phyloP scores from a whole-genome alignment of 495 filamentous ascomycete species.

The Penicillium soppii region DNA sequence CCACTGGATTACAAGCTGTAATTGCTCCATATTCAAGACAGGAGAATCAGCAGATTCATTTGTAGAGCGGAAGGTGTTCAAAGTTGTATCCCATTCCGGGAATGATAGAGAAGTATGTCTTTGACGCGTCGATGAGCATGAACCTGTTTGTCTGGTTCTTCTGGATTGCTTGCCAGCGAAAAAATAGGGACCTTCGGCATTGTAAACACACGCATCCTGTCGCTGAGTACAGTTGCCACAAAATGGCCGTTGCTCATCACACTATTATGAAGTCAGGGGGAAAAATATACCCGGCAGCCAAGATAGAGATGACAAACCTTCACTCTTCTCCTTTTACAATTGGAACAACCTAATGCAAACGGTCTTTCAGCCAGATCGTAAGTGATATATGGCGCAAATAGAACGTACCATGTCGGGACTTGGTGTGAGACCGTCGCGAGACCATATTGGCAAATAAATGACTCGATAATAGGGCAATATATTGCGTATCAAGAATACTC shows the following conservation, averaged over 20 bases:
- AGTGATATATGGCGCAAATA: too few species aligned
- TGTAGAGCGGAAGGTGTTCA: not conserved
- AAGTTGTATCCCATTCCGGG: not conserved
- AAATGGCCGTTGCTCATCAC: conserved; percentile 23
- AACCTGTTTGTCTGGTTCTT: not conserved
- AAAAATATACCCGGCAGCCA: not conserved
- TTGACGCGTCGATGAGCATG: not conserved
- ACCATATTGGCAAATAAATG: too few species aligned
- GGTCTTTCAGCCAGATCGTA: too few species aligned
- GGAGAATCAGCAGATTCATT: not conserved
- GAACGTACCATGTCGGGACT: conserved; percentile 18
- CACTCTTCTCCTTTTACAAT: conserved; percentile 26
- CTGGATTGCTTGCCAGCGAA: conserved; percentile 10
- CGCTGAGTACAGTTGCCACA: conserved; percentile 21
- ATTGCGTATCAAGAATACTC: too few species aligned
- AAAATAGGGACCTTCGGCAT: conserved; percentile 11
- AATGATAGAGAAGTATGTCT: not conserved
- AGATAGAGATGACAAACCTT: conserved; percentile 17
- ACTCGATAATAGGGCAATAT: too few species aligned
- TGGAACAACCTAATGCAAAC: conserved; percentile 18
- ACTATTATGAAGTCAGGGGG: conserved; percentile 12
- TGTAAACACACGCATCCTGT: conserved; percentile 22
- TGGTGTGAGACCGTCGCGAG: conserved; percentile 18
- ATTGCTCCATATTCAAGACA: conserved; percentile 18
- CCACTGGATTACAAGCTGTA: conserved; percentile 25